Evolutionary conservation across 1,284 basidiomycete genomes (phyloP).

Genomic region (Schizophyllum commune): DNA sequence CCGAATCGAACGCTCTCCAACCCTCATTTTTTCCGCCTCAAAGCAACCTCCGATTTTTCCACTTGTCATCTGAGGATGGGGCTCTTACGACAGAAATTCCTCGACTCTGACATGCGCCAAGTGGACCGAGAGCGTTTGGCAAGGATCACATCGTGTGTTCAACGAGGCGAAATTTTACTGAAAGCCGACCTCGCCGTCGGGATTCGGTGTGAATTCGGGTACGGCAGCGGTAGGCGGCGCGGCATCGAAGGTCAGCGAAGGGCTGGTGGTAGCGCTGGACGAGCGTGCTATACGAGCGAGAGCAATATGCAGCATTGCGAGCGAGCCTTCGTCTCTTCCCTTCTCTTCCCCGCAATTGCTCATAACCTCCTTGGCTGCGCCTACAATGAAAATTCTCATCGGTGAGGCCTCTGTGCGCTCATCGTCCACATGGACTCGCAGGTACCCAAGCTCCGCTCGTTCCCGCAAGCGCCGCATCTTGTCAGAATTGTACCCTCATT

Average conservation of each 20-base stretch:
- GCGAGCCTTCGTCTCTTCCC: no score
- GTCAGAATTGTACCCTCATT: neutral
- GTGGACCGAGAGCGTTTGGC: neutral
- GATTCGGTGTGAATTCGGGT: neutral
- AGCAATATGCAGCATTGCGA: neutral
- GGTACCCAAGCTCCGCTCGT: neutral
- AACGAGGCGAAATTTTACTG: neutral
- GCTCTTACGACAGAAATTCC: no score
- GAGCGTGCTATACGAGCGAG: neutral
- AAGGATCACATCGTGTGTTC: neutral
- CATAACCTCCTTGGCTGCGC: neutral
- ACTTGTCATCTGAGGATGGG: neutral
- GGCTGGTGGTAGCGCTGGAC: neutral
- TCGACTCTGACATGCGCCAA: neutral
- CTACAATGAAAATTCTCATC: neutral
- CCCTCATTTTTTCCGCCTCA: neutral
- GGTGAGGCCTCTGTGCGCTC: neutral
- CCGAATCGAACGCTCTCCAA: neutral
- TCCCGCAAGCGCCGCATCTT: neutral
- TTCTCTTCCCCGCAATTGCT: no score
- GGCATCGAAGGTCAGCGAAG: neutral
- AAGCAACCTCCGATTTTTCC: neutral
- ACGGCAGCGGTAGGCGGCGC: neutral
- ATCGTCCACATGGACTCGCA: neutral
- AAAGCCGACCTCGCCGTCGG: neutral